A percentile compares a stretch with the other conserved stretches of the same genome.
phyloP scores from a whole-genome alignment of 345 rosid species.

The Ricinus communis region DNA sequence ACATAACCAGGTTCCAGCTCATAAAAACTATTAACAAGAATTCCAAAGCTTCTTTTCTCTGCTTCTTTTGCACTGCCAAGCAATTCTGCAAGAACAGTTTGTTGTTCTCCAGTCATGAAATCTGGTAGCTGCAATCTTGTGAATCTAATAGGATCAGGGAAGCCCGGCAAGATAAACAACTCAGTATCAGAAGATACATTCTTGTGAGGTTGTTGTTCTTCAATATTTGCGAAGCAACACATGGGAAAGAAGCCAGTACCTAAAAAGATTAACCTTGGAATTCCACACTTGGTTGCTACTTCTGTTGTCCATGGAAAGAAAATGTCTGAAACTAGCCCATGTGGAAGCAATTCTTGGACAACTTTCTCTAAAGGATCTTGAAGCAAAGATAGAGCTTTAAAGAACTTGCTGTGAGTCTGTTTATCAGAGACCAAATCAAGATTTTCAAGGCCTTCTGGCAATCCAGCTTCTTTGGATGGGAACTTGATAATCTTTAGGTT shows the following conservation, averaged over 20 bases:
- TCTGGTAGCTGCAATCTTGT: not conserved
- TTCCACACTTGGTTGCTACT: not conserved
- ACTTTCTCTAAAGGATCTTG: not conserved
- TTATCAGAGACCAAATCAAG: not conserved
- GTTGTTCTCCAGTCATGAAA: not conserved
- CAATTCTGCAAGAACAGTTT: not conserved
- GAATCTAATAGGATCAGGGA: not conserved
- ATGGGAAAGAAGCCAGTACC: slow-evolving; percentile 11
- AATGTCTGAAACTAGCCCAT: not conserved
- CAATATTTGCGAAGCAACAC: not conserved
- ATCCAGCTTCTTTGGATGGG: not conserved
- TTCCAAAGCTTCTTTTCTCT: slow-evolving; percentile 4
- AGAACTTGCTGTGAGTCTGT: not conserved
- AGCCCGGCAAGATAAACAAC: not conserved
- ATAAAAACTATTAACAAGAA: not conserved
- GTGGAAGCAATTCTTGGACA: not conserved
- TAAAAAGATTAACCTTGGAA: slow-evolving; percentile 1
- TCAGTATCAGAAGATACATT: slow-evolving; percentile 6
- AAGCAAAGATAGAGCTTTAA: not conserved
- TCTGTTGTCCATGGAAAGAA: slow-evolving; percentile 12
- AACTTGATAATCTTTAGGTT: slow-evolving; percentile 2
- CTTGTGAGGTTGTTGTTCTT: not conserved
- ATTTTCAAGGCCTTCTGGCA: not conserved
- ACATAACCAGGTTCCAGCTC: not conserved
- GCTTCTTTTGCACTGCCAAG: not conserved